Evolutionary conservation across 2,329 filamentous ascomycete species (phyloP).

Genomic region (Ciborinia camelliae): DNA sequence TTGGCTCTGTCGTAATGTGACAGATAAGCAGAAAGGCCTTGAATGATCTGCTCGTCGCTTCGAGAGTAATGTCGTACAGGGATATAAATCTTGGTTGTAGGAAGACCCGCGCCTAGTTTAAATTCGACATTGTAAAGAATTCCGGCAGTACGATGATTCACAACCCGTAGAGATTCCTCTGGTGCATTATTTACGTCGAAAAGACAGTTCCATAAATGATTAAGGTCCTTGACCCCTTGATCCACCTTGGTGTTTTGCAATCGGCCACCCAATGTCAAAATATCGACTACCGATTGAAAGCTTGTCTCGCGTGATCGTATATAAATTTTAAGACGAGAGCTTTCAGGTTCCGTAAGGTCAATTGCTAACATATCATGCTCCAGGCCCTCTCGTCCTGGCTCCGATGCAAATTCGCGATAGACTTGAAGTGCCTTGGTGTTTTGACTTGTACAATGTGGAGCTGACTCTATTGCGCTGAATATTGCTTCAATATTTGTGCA

Average conservation of each 20-base stretch:
- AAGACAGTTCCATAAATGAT: neutral
- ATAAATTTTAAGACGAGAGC: constrained; percentile 1
- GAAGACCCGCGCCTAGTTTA: neutral
- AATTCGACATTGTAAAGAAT: constrained; percentile 2
- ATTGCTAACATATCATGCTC: neutral
- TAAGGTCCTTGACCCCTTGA: neutral
- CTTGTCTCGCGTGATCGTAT: neutral
- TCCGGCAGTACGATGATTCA: neutral
- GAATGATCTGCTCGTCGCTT: neutral
- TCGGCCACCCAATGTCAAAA: neutral
- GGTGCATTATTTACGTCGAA: neutral
- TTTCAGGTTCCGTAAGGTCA: neutral
- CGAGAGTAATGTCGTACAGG: neutral
- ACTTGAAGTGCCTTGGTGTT: no score
- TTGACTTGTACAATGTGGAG: no score
- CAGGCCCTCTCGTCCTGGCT: no score
- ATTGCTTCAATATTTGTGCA: no score
- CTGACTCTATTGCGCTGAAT: no score
- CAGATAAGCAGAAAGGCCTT: neutral
- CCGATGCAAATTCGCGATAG: no score
- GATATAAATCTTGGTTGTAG: neutral
- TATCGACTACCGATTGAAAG: neutral
- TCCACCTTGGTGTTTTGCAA: neutral
- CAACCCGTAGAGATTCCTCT: neutral
- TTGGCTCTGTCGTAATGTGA: no score